Percentiles rank a stretch among this genome's conserved stretches.
phyloP scores from a whole-genome alignment of 192 early-diverging fungal species.

The Gigaspora rosea region DNA sequence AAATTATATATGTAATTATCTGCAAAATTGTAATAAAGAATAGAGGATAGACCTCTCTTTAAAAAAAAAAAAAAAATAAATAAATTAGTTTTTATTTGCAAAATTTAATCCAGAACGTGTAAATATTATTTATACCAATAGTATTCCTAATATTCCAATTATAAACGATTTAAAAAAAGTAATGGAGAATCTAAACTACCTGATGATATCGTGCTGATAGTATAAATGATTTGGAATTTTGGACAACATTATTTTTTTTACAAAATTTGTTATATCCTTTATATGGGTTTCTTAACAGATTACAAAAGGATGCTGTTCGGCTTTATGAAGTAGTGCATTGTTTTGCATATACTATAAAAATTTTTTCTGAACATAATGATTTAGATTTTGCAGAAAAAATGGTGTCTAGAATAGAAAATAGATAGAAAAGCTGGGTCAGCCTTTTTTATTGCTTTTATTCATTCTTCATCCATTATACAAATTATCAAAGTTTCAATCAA shows the following conservation, averaged over 20 bases:
- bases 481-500: slow-evolving; percentile 1
- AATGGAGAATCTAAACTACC: not conserved
- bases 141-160: no score
- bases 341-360: slow-evolving; percentile 8
- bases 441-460: not conserved
- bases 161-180: not conserved
- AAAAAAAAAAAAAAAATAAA: no score
- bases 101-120: no score
- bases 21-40: no score
- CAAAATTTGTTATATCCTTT: slow-evolving; percentile 15
- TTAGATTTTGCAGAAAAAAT: slow-evolving; percentile 7
- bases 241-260: not conserved
- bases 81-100: no score
- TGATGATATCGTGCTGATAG: no score
- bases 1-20: no score
- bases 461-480: not conserved
- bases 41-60: no score
- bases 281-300: slow-evolving; percentile 1
- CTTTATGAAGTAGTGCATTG: slow-evolving; percentile 19
- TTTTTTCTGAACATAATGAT: not conserved
- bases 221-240: slow-evolving; percentile 14
- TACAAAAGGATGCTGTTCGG: not conserved
- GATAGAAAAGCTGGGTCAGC: not conserved
- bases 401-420: slow-evolving; percentile 4
- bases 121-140: no score